These are phyloP conservation scores for Erythrophleum fordii DNA, from an alignment of 306 rosid genomes.

Conservation along the genomic window DNA sequence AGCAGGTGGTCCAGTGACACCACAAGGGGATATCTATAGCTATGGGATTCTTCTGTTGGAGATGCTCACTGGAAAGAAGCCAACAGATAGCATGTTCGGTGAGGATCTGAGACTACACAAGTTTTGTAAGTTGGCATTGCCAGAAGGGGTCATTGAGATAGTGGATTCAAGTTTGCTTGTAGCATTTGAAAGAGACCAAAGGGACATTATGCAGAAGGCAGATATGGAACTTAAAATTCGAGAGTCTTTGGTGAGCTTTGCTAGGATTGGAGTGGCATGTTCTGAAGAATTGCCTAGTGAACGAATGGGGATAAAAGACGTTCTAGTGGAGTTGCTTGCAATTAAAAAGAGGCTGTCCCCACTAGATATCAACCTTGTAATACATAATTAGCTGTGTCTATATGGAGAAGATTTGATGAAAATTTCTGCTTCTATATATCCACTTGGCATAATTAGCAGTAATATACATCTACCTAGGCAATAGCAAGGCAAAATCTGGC, in stretches of 20 bases:
- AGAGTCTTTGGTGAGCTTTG: conserved; percentile 32
- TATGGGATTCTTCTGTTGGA: conserved; percentile 41
- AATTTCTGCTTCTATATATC: background rate
- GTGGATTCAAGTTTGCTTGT: conserved; percentile 28
- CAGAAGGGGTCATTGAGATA: conserved; percentile 13
- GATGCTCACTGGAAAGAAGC: conserved; percentile 39
- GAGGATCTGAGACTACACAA: conserved; percentile 18
- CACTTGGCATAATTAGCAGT: no score
- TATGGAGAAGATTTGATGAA: background rate
- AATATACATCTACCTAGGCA: no score
- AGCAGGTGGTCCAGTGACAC: conserved; percentile 9
- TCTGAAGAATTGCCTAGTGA: conserved; percentile 31
- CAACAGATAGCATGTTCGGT: conserved; percentile 38
- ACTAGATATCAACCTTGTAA: background rate
- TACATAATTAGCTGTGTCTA: background rate
- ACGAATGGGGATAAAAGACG: conserved; percentile 35
- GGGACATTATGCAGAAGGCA: no score
- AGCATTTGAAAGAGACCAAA: background rate
- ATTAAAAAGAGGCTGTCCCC: conserved; percentile 5
- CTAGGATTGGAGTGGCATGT: conserved; percentile 44
- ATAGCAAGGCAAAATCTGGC: background rate
- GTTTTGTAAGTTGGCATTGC: conserved; percentile 24
- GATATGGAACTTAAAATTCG: background rate
- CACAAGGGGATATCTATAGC: conserved; percentile 47
- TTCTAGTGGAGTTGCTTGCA: conserved; percentile 27